Evolutionary conservation across 2,329 filamentous ascomycete species (phyloP).

Genomic region (Phyllosticta citribraziliensis): DNA sequence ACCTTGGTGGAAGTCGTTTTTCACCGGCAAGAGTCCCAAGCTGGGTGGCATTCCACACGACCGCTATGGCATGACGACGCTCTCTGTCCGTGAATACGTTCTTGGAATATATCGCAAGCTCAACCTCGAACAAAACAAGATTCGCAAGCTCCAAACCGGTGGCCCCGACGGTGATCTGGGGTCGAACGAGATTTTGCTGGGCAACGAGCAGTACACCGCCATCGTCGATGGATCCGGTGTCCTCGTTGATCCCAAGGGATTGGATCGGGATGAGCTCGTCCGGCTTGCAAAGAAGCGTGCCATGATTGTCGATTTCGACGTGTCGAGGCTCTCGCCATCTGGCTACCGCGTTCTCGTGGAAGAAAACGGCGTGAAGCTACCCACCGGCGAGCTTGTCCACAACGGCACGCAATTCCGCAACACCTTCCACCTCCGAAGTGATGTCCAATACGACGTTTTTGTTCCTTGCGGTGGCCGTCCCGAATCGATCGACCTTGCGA

Average conservation of each 20-base stretch:
- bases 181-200: slow-evolving; percentile 93
- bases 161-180: slow-evolving; percentile 94
- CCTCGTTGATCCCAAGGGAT: slow-evolving; percentile 81
- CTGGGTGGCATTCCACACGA: slow-evolving; percentile 96
- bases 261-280: slow-evolving; percentile 73
- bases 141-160: slow-evolving; percentile 94
- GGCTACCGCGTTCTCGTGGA: slow-evolving; percentile 91
- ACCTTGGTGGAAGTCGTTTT: slow-evolving; percentile 99
- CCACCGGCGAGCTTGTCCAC: slow-evolving; percentile 72
- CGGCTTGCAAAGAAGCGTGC: slow-evolving; percentile 75
- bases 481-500: slow-evolving; percentile 89
- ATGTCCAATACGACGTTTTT: slow-evolving; percentile 65
- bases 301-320: slow-evolving; percentile 85
- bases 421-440: slow-evolving; percentile 83
- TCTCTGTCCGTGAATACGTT: slow-evolving; percentile 93
- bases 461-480: slow-evolving; percentile 94
- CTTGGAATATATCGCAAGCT: slow-evolving; percentile 96
- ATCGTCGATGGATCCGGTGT: slow-evolving; percentile 97
- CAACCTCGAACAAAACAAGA: slow-evolving; percentile 71
- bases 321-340: slow-evolving; percentile 71
- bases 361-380: slow-evolving; percentile 79
- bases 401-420: slow-evolving; percentile 97
- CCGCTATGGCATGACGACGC: slow-evolving; percentile 91
- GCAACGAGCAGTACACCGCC: slow-evolving; percentile 89
- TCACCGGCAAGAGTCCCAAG: slow-evolving; percentile 95